Conservation (phyloP, 306 rosid species). For the Prosopis cineraria region DNA sequence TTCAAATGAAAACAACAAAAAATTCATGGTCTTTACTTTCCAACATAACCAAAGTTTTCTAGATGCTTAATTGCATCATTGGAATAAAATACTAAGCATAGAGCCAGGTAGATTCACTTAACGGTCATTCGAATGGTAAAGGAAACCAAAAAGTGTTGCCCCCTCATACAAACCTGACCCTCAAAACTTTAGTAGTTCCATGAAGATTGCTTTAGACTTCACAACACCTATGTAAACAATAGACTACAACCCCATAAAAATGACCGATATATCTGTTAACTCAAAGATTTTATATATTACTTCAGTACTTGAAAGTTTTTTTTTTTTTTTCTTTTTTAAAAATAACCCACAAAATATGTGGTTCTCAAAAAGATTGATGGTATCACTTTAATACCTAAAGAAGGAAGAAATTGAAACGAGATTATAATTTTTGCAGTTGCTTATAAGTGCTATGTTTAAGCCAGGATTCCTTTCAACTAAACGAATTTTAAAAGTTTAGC, state of each 20-base stretch:
- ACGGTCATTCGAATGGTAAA: not conserved
- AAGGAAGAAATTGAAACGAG: not conserved
- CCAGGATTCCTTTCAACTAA: constrained; percentile 22
- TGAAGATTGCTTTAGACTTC: constrained; percentile 11
- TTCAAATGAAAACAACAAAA: constrained; percentile 12
- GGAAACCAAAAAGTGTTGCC: constrained; percentile 6
- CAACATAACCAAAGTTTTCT: constrained; percentile 1
- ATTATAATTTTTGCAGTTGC: not conserved
- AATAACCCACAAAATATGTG: not conserved
- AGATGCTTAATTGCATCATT: not conserved
- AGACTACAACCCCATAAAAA: not conserved
- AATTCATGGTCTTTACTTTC: not conserved
- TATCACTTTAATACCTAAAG: not conserved
- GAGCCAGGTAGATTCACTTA: constrained; percentile 1
- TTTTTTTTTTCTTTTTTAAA: too few species aligned
- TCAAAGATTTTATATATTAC: not conserved
- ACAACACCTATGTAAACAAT: not conserved
- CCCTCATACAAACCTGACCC: constrained; percentile 8
- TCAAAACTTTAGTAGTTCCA: not conserved
- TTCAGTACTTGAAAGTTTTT: not conserved
- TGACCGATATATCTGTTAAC: not conserved
- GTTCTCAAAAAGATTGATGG: not conserved
- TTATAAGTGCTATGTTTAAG: not conserved
- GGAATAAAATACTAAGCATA: not conserved
- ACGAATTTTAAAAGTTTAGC: not conserved